Evolutionary conservation across 768 basidiomycete species (phyloP), one percentile per base, ranked within the genome.

Genomic region (Pulveroboletus sp.): DNA sequence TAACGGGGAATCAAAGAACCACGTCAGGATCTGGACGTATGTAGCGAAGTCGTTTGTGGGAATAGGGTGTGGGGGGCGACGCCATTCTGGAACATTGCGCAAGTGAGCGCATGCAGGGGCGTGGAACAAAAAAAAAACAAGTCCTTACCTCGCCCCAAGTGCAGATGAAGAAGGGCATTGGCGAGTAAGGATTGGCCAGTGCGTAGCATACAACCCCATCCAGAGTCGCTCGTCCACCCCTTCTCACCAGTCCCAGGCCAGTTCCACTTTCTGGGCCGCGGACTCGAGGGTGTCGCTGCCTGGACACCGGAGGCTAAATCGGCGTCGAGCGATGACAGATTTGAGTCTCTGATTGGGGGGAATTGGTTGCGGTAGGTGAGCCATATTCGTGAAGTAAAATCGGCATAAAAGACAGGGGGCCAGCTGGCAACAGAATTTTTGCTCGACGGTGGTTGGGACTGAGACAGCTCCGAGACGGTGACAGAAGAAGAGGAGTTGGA

Each of bases 1-100:
- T 0, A 84, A 77, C 0, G 94, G 94, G 2, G 86, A 84, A 64
- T 99, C 95, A 40, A 97, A 71, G 72, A 98, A 99, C 93, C 94
- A 98, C 0, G 90, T 87, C 18, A 99, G 50, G 45, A 97, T 87
- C 55, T 87, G 87, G 7, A 95, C 89, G 61, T 99, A 98, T 3
- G 81, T 85, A 1, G 89, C 89, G 62, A 89, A 93, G 54, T 76
- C 82, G 3, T 79, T 73, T 0, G 83, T 81, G 49, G 72, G 71
- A 13, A 83, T 71, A 3, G 80, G 73, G 50, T 79, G 64, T 0
- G 82, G 77, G 0, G 93, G 90, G 18, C 84, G 73, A 46, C 93
- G 77, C 93, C 93, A 95, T 50, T 93, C 93, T 94, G 57, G 21
- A 21, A 21, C 21, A 21, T 21, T 43, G 28, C 17, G 32, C 3